These are phyloP conservation scores for Candida cerambycidarum DNA, from an alignment of 805 yeast genomes.

Conservation along the genomic window DNA sequence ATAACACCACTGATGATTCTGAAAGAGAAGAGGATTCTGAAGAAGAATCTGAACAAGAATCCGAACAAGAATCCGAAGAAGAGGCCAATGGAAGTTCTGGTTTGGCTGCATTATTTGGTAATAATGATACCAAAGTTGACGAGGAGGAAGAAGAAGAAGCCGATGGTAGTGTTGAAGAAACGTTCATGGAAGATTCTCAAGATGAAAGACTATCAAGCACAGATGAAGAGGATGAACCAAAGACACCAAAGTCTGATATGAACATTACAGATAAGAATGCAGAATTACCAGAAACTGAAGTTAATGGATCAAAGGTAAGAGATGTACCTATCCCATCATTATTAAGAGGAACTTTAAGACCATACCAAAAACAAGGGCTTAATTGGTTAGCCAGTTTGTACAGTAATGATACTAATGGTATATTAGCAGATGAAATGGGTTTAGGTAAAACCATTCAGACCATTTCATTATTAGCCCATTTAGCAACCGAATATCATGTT, in stretches of 20 bases:
- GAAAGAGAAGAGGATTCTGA: slow-evolving; percentile 12
- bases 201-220: slow-evolving; percentile 24
- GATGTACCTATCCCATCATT: slow-evolving; percentile 80
- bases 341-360: slow-evolving; percentile 79
- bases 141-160: slow-evolving; percentile 18
- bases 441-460: slow-evolving; percentile 97
- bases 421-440: slow-evolving; percentile 99
- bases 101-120: slow-evolving; percentile 19
- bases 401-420: slow-evolving; percentile 91
- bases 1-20: slow-evolving; percentile 18
- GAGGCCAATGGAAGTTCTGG: slow-evolving; percentile 15
- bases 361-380: slow-evolving; percentile 92
- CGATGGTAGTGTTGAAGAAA: slow-evolving; percentile 17
- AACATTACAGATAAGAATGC: slow-evolving; percentile 5
- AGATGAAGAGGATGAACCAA: slow-evolving; percentile 32
- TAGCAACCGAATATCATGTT: slow-evolving; percentile 88
- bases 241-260: slow-evolving; percentile 27
- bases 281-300: slow-evolving; percentile 25
- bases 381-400: slow-evolving; percentile 96
- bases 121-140: neutral
- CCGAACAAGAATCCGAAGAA: slow-evolving; percentile 11
- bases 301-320: slow-evolving; percentile 41
- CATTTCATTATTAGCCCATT: slow-evolving; percentile 76
- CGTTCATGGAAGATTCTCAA: slow-evolving; percentile 11
- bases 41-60: slow-evolving; percentile 10